Evolutionary conservation across 192 early-diverging fungal species (phyloP), one percentile per base, ranked within the genome.

Genomic region (Coemansia sp.): DNA sequence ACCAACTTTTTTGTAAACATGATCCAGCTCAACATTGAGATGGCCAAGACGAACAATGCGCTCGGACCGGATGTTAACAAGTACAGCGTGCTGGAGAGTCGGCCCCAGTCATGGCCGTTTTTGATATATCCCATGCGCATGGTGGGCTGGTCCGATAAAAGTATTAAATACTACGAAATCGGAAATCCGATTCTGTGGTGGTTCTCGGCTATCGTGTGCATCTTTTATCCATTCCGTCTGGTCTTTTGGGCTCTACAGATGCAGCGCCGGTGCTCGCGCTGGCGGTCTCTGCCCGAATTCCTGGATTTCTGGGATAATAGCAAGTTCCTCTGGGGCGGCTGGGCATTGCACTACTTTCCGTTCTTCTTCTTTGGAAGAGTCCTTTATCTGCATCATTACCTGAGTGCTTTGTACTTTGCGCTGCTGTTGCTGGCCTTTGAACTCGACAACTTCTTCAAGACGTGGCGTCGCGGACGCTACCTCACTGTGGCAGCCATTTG

Each of bases 331-430:
- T 87, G 90, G 57, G 57, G 92, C 23, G 88, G 84, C 27, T 97
- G 93, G 90, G 58, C 72, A 19, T 68, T 95, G 56, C 94, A 96
- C 71, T 96, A 91, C 65, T 12, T 91, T 5, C 95, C 95, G 5
- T 95, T 95, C 82, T 96, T 90, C 69, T 58, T 92, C 41, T 90
- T 93, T 88, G 93, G 93, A 7, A 87, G 95, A 35, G 86, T 89
- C 51, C 81, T 94, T 6, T 97, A 95, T 72, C 56, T 97, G 48
- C 95, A 97, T 74, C 95, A 97, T 77, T 95, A 96, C 66, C 79
- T 96, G 39, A 93, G 93, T 4, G 85, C 89, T 1, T 85, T 88
- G 38, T 89, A 95, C 60, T 90, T 93, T 80, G 88, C 88, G 29
- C 87, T 89, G 62, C 76, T 98, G 74, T 57, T 90, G 2, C 69